Conservation (phyloP, 129 eudicot species). For the Logfia minima region DNA sequence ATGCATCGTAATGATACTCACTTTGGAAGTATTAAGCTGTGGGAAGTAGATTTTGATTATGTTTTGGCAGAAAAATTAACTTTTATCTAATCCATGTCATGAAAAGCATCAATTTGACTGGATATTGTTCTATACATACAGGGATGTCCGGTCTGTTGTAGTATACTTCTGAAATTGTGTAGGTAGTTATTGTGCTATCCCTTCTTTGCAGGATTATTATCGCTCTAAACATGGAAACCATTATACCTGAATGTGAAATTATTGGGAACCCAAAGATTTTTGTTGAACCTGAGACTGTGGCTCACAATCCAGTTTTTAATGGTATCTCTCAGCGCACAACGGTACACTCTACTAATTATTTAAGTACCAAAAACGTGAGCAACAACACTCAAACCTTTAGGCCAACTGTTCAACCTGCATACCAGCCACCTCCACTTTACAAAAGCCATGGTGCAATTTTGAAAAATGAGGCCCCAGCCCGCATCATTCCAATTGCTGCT, state of each 20-base stretch:
- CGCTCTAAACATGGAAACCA: slow-evolving; percentile 83
- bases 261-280: slow-evolving; percentile 67
- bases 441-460: slow-evolving; percentile 82
- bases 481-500: slow-evolving; percentile 83
- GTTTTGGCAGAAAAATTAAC: slow-evolving; percentile 4
- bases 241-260: slow-evolving; percentile 67
- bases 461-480: slow-evolving; percentile 98
- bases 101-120: background rate
- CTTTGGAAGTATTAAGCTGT: background rate
- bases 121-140: slow-evolving; percentile 15
- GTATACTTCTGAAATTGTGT: background rate
- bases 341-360: slow-evolving; percentile 20
- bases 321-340: slow-evolving; percentile 34
- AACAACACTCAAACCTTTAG: slow-evolving; percentile 48
- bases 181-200: background rate
- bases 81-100: background rate
- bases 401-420: slow-evolving; percentile 90
- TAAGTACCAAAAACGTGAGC: slow-evolving; percentile 29
- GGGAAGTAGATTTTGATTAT: background rate
- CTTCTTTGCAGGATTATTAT: slow-evolving; percentile 76
- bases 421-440: slow-evolving; percentile 92
- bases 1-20: slow-evolving; percentile 1
- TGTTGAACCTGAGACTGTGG: slow-evolving; percentile 43
- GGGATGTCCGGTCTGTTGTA: background rate
- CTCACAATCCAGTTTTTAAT: slow-evolving; percentile 43